Base-by-base conservation (phyloP, 1,139 yeast genomes). In the Sugiyamaella neomexicana region DNA sequence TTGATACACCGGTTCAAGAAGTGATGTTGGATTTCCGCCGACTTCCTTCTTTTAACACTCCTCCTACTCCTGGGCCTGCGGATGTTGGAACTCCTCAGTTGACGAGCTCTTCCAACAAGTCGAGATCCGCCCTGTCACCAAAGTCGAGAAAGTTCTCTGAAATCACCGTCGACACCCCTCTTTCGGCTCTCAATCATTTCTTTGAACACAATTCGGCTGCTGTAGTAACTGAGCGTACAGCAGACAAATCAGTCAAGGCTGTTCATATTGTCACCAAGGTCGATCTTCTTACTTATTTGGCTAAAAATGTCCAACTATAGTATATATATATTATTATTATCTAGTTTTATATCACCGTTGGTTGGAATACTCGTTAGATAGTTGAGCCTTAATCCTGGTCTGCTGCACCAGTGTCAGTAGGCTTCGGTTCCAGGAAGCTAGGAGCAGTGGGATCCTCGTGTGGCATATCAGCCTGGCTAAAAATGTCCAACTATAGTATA, bases 161-260 rank as follows among this genome's bases (percentile, higher is more conserved):
- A 61, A 86, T 89, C 66, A 84, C 89, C 37, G 79, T 83, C 60
- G 79, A 80, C 57, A 86, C 96, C 27, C 79, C 86, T 53, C 77
- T 89, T 66, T 70, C 80, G 45, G 85, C 85, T 58, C 78, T 89
- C 71, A 86, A 85, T 75, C 80, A 81, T 65, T 89, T 89, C 73
- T 89, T 89, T 65, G 96, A 89, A 75, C 87, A 86, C 68, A 85
- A 88, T 73, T 87, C 96, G 10, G 85, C 89, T 64, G 96, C 95
- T 37, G 82, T 89, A 65, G 87, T 89, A 58, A 88, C 96, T 51
- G 93, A 86, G 66, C 55, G 63, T 39, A 65, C 68, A 27, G 61
- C 65, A 13, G 67, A 62, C 32, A 65, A 66, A 16, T 62, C 61
- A 17, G 78, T 81, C 68, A 85, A 80, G 68, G 95, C 96, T 50